phyloP scores from a whole-genome alignment of 73 alveolate species.

The Loxodes magnus region DNA sequence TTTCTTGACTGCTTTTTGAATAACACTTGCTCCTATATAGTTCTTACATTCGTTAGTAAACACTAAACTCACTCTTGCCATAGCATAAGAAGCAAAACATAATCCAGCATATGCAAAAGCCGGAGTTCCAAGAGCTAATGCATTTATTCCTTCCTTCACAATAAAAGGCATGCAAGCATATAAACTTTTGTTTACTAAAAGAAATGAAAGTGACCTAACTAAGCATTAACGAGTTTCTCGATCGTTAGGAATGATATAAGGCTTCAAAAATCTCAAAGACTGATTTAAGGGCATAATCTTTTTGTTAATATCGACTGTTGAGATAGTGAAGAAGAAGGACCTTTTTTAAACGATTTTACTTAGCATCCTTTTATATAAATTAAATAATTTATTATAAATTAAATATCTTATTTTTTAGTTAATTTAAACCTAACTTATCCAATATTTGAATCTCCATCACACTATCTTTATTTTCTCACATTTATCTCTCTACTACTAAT shows the following conservation, averaged over 20 bases:
- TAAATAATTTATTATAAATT: no score
- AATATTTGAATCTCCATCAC: no score
- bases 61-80: slow-evolving; percentile 19
- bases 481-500: no score
- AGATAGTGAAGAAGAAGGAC: no score
- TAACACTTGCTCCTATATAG: slow-evolving; percentile 21
- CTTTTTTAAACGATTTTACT: no score
- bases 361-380: no score
- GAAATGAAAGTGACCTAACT: slow-evolving; percentile 14
- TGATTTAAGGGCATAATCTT: no score
- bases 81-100: slow-evolving; percentile 30
- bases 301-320: no score
- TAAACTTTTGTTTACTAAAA: slow-evolving; percentile 23
- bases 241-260: slow-evolving; percentile 21
- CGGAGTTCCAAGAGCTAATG: slow-evolving; percentile 20
- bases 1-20: slow-evolving; percentile 24
- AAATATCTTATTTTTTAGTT: no score
- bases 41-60: slow-evolving; percentile 27
- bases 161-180: slow-evolving; percentile 39
- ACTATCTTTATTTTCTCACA: no score
- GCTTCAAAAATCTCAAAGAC: slow-evolving; percentile 17
- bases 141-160: slow-evolving; percentile 38
- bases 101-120: not conserved
- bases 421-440: no score
- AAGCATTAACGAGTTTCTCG: slow-evolving; percentile 7